Conservation (phyloP, 805 yeast species). For the Phaffomyces antillensis region DNA sequence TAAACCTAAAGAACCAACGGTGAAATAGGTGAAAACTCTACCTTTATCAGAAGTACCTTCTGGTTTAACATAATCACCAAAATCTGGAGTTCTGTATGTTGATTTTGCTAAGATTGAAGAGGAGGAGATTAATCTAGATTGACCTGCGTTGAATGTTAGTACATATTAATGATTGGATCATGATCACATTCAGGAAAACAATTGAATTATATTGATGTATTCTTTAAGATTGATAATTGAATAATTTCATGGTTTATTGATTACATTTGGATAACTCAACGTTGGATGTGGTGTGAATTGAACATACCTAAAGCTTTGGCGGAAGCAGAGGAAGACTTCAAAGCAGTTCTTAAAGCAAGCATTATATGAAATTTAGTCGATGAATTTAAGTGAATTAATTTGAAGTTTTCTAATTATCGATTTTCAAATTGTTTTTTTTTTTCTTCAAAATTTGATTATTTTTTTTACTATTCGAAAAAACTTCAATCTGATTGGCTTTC, state of each 20-base stretch:
- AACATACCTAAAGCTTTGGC: conserved; percentile 23
- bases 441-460: background rate
- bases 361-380: conserved; percentile 8
- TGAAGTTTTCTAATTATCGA: background rate
- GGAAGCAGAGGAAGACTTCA: conserved; percentile 17
- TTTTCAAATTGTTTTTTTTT: conserved; percentile 2
- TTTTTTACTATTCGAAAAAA: conserved; percentile 17
- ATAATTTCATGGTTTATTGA: too few species aligned
- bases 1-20: conserved; percentile 94
- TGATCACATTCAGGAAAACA: too few species aligned
- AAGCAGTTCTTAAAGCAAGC: conserved; percentile 25
- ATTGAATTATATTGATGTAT: too few species aligned
- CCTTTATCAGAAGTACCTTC: conserved; percentile 63
- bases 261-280: background rate
- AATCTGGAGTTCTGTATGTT: conserved; percentile 88
- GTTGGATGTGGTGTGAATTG: too few species aligned
- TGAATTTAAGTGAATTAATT: background rate
- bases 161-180: too few species aligned
- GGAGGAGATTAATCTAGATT: conserved; percentile 25
- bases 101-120: conserved; percentile 52
- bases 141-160: conserved; percentile 7
- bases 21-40: conserved; percentile 89
- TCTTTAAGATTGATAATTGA: too few species aligned
- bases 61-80: conserved; percentile 68
- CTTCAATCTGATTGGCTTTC: conserved; percentile 21